Evolutionary conservation across 2,329 filamentous ascomycete species (phyloP), one percentile per base, ranked within the genome.

Genomic region (Parascedosporium putredinis): DNA sequence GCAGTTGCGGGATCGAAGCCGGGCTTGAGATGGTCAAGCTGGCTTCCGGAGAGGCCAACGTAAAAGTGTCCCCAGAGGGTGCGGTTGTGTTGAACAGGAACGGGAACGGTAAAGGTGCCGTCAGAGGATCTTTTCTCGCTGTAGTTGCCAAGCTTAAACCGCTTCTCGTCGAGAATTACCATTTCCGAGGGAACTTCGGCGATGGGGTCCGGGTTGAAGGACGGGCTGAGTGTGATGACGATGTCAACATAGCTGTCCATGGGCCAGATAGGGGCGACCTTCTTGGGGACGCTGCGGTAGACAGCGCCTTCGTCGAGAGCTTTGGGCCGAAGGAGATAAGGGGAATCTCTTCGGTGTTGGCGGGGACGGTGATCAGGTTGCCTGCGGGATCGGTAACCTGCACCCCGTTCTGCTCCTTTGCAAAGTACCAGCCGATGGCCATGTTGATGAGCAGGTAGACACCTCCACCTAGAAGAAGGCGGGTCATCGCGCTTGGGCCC

Each of bases 41-140:
- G 74, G 52, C 79, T 78, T 49, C 90, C 91, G 8, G 81, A 70
- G 55, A 95, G 78, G 9, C 81, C 88, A 53, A 97, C 72, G 59
- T 89, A 95, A 67, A 97, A 94, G 65, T 98, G 93, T 2, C 87
- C 91, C 82, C 88, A 96, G 8, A 98, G 76, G 1, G 91, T 96
- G 29, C 88, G 89, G 63, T 97, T 97, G 57, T 89, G 77, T 72
- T 96, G 90, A 0, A 95, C 89, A 38, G 79, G 74, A 54, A 74
- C 73, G 2, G 93, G 91, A 3, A 97, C 81, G 3, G 74, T 68
- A 62, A 98, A 88, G 33, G 74, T 83, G 5, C 86, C 86, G 57
- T 91, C 83, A 51, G 90, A 76, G 50, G 84, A 75, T 51, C 93
- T 80, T 60, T 77, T 83, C 59, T 97, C 89, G 51, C 81, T 84